A percentile compares a stretch with the other conserved stretches of the same genome.
These are phyloP conservation scores for Bassia scoparia DNA, from an alignment of 148 eudicot genomes.

Conservation along the genomic window DNA sequence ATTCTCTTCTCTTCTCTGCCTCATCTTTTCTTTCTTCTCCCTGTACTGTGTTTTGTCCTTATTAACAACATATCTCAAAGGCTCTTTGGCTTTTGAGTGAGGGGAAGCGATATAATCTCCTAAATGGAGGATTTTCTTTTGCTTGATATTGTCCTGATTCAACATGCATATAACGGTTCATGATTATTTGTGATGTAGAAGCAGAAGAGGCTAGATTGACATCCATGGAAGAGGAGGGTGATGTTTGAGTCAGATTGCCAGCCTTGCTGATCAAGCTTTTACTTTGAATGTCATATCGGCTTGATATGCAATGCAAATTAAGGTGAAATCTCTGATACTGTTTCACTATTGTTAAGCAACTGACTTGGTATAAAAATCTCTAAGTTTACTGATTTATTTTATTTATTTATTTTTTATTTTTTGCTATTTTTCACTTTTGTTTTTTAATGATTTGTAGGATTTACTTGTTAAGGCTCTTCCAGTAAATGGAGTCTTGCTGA, in stretches of 20 bases:
- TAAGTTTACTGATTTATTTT: not conserved
- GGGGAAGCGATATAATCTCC: too few species aligned
- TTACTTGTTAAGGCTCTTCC: constrained; percentile 57
- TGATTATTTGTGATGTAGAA: constrained; percentile 33
- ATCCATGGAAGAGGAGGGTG: constrained; percentile 52
- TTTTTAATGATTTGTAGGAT: constrained; percentile 37
- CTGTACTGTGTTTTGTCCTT: too few species aligned
- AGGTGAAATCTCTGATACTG: constrained; percentile 40
- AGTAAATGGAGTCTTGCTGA: constrained; percentile 65
- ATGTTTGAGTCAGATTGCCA: constrained; percentile 48
- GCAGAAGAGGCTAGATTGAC: constrained; percentile 47
- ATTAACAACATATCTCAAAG: too few species aligned
- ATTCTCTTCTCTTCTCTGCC: too few species aligned
- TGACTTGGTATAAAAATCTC: not conserved
- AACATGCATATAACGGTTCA: constrained; percentile 1
- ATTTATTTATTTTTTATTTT: not conserved
- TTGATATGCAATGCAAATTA: constrained; percentile 51
- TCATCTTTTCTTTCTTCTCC: too few species aligned
- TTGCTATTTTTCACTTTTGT: too few species aligned
- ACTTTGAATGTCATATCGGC: constrained; percentile 51
- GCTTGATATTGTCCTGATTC: not conserved
- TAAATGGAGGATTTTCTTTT: too few species aligned
- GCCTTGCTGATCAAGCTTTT: constrained; percentile 48
- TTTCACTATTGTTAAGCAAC: constrained; percentile 9
- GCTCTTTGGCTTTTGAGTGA: too few species aligned